phyloP scores from a whole-genome alignment of 345 rosid species.

The Ceriops decandra region DNA sequence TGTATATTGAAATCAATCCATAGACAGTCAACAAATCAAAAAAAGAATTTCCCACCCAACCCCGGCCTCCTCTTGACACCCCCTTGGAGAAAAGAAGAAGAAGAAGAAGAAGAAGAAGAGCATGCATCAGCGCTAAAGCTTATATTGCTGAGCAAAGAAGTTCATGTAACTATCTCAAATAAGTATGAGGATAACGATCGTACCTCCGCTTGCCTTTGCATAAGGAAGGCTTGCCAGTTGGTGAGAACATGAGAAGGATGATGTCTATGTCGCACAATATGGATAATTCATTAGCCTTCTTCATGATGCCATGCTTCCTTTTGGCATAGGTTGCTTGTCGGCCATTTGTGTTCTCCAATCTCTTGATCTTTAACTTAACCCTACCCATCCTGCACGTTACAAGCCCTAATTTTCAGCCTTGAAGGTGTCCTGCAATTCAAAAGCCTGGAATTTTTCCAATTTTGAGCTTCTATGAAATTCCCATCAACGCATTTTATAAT shows the following conservation, averaged over 20 bases:
- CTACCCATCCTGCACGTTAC: constrained; percentile 66
- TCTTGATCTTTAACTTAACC: constrained; percentile 79
- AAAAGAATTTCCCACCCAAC: no score
- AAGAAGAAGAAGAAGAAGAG: no score
- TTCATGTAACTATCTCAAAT: not conserved
- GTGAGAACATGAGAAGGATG: constrained; percentile 79
- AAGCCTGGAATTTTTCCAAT: not conserved
- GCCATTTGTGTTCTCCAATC: constrained; percentile 61
- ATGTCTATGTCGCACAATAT: constrained; percentile 69
- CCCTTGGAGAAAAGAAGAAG: no score
- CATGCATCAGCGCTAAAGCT: no score
- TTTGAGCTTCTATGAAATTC: not conserved
- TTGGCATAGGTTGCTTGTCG: constrained; percentile 75
- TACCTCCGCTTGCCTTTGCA: constrained; percentile 64
- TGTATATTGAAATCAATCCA: no score
- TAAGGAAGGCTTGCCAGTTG: constrained; percentile 59
- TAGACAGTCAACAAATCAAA: no score
- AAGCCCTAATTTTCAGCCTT: not conserved
- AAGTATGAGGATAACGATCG: not conserved
- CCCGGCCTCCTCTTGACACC: no score
- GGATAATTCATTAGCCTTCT: constrained; percentile 74
- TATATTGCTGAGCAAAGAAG: no score
- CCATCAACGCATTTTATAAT: not conserved
- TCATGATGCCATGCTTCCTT: constrained; percentile 74
- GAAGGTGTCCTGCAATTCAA: not conserved